phyloP scores from a whole-genome alignment of 768 basidiomycete genomes.

The Naematelia encephala region DNA sequence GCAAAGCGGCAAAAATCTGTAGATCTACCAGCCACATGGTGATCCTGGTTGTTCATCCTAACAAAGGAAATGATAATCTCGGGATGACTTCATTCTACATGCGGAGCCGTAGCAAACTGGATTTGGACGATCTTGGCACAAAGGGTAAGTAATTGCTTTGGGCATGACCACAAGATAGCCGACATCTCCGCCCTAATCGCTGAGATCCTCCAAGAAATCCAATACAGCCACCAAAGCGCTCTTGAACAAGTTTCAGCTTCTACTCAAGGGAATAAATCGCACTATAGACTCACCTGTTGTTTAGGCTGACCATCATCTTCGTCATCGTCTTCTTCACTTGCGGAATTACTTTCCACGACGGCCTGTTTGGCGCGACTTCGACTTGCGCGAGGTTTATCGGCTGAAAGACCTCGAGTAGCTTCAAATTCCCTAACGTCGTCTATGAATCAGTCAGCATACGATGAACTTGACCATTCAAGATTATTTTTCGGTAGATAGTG shows the following conservation, averaged over 20 bases:
- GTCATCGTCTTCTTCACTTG: constrained; percentile 7
- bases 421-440: constrained; percentile 44
- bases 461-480: too few relatives aligned
- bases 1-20: too few relatives aligned
- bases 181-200: constrained; percentile 8
- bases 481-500: too few relatives aligned
- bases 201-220: constrained; percentile 28
- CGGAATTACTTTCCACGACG: not conserved
- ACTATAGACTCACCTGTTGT: constrained; percentile 4
- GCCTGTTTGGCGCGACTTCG: constrained; percentile 3
- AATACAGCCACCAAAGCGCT: constrained; percentile 30
- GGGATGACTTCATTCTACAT: too few relatives aligned
- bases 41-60: too few relatives aligned
- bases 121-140: too few relatives aligned
- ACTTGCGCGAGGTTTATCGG: constrained; percentile 1
- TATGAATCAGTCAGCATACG: constrained; percentile 8
- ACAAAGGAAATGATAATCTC: too few relatives aligned
- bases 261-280: too few relatives aligned
- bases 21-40: too few relatives aligned
- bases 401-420: constrained; percentile 30
- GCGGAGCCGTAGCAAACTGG: too few relatives aligned
- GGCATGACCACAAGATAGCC: too few relatives aligned
- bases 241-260: constrained; percentile 10
- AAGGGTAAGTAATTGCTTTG: too few relatives aligned
- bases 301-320: constrained; percentile 10